Evolutionary conservation across 2,329 filamentous ascomycete genomes (phyloP).

Genomic region (Septoria linicola): DNA sequence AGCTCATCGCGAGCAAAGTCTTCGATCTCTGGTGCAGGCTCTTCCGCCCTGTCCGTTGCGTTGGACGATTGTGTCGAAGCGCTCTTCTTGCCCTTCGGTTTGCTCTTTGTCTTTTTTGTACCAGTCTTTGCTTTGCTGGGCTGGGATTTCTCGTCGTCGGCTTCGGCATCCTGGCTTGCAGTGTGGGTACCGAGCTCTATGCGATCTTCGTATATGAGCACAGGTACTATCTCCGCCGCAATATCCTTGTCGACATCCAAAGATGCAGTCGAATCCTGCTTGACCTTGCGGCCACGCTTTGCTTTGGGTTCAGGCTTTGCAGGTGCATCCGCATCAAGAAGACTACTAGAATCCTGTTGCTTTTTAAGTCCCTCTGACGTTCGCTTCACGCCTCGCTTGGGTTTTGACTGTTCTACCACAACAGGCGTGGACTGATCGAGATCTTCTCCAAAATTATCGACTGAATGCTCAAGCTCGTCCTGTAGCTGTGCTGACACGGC

Average conservation of each 20-base stretch:
- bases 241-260: constrained; percentile 11
- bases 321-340: constrained; percentile 29
- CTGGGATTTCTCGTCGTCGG: constrained; percentile 15
- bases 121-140: constrained; percentile 23
- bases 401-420: constrained; percentile 21
- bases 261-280: constrained; percentile 21
- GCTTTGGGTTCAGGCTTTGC: constrained; percentile 33
- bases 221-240: neutral
- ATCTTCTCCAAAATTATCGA: constrained; percentile 25
- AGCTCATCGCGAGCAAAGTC: constrained; percentile 30
- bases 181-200: constrained; percentile 16
- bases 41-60: constrained; percentile 21
- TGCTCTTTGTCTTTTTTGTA: constrained; percentile 33
- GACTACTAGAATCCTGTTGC: constrained; percentile 27
- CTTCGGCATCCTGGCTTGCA: constrained; percentile 12
- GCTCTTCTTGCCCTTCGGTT: constrained; percentile 30
- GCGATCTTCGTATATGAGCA: constrained; percentile 8
- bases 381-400: constrained; percentile 40
- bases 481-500: constrained; percentile 35
- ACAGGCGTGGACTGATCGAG: constrained; percentile 32
- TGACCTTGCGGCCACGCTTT: constrained; percentile 28
- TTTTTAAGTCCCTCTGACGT: constrained; percentile 41
- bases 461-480: constrained; percentile 36
- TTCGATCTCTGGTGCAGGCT: constrained; percentile 20
- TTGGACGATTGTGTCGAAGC: constrained; percentile 31